A percentile compares a stretch with the other conserved stretches of the same genome.
Evolutionary conservation across 805 yeast genomes (phyloP).

Genomic region (Schizosaccharomyces lindneri): DNA sequence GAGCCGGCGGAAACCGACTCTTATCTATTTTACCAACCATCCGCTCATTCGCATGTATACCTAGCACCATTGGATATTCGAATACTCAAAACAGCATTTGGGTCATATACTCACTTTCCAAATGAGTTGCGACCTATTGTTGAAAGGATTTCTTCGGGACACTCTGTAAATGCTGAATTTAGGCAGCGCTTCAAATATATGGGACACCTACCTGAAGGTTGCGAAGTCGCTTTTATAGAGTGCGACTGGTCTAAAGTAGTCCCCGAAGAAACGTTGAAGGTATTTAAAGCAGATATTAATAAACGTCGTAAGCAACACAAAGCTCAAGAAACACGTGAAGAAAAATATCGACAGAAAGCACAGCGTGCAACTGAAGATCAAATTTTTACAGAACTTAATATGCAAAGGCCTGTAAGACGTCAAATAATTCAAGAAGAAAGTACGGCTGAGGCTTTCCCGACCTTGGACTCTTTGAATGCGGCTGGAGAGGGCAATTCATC

Average conservation of each 20-base stretch:
- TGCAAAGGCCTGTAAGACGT: neutral
- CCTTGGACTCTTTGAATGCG: slow-evolving; percentile 4
- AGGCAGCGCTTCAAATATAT: slow-evolving; percentile 44
- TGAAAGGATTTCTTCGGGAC: slow-evolving; percentile 46
- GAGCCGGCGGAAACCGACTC: neutral
- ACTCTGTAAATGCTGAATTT: slow-evolving; percentile 35
- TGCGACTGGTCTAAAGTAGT: slow-evolving; percentile 44
- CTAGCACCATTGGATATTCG: slow-evolving; percentile 60
- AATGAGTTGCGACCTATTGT: slow-evolving; percentile 31
- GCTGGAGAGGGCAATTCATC: slow-evolving; percentile 2
- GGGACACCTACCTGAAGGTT: slow-evolving; percentile 62
- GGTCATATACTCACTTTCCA: slow-evolving; percentile 44
- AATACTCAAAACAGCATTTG: slow-evolving; percentile 37
- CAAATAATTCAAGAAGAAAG: neutral
- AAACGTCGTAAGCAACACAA: slow-evolving; percentile 28
- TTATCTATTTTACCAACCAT: slow-evolving; percentile 41
- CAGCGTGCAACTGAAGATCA: slow-evolving; percentile 27
- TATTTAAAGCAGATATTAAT: slow-evolving; percentile 29
- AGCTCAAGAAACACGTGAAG: slow-evolving; percentile 37
- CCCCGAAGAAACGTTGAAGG: slow-evolving; percentile 20
- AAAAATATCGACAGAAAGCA: slow-evolving; percentile 29
- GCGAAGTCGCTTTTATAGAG: slow-evolving; percentile 62
- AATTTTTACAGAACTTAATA: neutral
- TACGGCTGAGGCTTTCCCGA: neutral
- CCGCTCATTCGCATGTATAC: slow-evolving; percentile 41